A percentile compares a stretch with the other conserved stretches of the same genome.
Conservation (phyloP, 75 land plant species). For the Pinus taeda region DNA sequence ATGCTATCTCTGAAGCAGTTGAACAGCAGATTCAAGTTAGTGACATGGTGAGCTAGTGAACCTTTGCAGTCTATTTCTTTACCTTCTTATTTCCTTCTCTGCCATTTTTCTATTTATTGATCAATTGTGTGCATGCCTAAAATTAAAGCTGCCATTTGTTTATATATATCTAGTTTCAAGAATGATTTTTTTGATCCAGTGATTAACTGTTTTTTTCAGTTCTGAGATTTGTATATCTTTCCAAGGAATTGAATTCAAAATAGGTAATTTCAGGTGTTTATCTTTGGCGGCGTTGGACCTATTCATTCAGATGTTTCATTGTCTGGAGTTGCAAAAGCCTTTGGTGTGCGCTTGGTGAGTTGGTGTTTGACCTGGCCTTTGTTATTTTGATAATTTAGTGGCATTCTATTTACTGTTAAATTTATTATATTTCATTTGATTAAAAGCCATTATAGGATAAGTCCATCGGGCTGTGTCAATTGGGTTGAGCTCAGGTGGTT, state of each 20-base stretch:
- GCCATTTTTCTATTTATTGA: not conserved
- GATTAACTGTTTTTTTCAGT: too few species aligned
- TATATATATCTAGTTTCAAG: not conserved
- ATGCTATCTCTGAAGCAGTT: conserved; percentile 91
- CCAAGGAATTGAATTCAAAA: not conserved
- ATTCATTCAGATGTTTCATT: conserved; percentile 81
- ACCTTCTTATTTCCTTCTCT: not conserved
- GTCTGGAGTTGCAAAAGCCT: conserved; percentile 90
- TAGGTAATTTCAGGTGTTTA: conserved; percentile 55
- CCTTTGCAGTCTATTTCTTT: not conserved
- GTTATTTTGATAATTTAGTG: conserved; percentile 2
- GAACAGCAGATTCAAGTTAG: conserved; percentile 44
- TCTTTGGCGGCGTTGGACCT: conserved; percentile 89
- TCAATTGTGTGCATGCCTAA: not conserved
- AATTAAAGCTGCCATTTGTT: not conserved
- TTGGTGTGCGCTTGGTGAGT: conserved; percentile 93
- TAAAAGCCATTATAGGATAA: not conserved
- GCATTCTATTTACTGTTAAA: not conserved
- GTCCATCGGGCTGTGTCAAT: too few species aligned
- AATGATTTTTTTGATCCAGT: not conserved
- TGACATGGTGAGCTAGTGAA: conserved; percentile 64
- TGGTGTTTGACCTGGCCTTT: too few species aligned
- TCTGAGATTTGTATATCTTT: not conserved
- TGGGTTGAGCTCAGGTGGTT: too few species aligned
- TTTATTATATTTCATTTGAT: conserved; percentile 1